phyloP scores from a whole-genome alignment of 2,329 filamentous ascomycete genomes.

The Aspergillus aculeatus region DNA sequence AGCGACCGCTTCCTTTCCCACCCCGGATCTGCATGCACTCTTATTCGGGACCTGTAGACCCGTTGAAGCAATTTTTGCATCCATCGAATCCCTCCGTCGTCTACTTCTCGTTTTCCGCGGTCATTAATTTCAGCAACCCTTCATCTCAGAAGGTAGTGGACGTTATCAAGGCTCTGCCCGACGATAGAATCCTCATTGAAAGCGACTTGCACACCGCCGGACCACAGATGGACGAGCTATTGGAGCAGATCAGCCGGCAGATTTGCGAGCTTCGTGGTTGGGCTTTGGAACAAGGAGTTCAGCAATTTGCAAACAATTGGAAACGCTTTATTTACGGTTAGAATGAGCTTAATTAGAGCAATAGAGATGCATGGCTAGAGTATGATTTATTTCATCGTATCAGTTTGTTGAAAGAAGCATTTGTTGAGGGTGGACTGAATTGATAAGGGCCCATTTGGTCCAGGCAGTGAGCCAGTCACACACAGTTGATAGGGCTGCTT shows the following conservation, averaged over 20 bases:
- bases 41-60: slow-evolving; percentile 75
- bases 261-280: slow-evolving; percentile 79
- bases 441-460: not conserved
- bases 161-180: slow-evolving; percentile 69
- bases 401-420: not conserved
- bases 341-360: not conserved
- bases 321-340: slow-evolving; percentile 69
- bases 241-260: slow-evolving; percentile 73
- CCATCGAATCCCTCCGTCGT: slow-evolving; percentile 70
- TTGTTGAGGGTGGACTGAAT: not conserved
- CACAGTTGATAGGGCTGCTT: not conserved
- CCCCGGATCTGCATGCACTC: slow-evolving; percentile 92
- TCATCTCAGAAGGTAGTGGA: slow-evolving; percentile 60
- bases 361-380: not conserved
- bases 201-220: slow-evolving; percentile 88
- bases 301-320: slow-evolving; percentile 71
- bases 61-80: slow-evolving; percentile 74
- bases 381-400: too few species aligned
- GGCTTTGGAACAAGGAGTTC: slow-evolving; percentile 69
- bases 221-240: slow-evolving; percentile 69
- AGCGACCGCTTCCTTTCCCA: slow-evolving; percentile 64
- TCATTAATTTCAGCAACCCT: slow-evolving; percentile 70
- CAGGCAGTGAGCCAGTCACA: slow-evolving; percentile 4
- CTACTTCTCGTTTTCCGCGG: slow-evolving; percentile 84
- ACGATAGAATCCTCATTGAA: slow-evolving; percentile 77